Evolutionary conservation across 306 rosid species (phyloP), one percentile per base, ranked within the genome.

Genomic region (Sindora glabra): DNA sequence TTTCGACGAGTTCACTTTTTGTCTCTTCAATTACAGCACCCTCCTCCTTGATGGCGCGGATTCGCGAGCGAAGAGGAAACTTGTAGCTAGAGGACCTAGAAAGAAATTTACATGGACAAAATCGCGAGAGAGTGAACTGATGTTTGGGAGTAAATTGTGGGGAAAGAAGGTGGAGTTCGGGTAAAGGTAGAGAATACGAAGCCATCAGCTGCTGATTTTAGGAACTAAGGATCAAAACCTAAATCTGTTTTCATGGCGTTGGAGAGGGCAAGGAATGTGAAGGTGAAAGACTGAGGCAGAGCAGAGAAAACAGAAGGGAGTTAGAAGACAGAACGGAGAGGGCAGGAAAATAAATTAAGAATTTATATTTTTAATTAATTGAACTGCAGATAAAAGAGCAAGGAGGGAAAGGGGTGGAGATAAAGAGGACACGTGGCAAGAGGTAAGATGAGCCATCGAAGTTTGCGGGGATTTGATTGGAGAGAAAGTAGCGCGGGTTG

Each of bases 371-470:
- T n/a, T n/a, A 26, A 16, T 16, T 25, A 26, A 14, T 53, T 36
- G 21, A 17, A 25, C 34, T 39, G 37, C 6, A 6, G 17, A 30
- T 32, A 18, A 10, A 48, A 5, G 37, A 18, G 24, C 56, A 55
- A 48, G 27, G 63, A 50, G 71, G 64, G 66, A 53, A 77, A 73
- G 58, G 73, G 80, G 83, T 79, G 89, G 89, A 76, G 50, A 66
- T 45, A 21, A 55, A 68, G 12, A 32, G 41, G 83, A 80, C 98
- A 88, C 90, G 96, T 89, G 96, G 75, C 88, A 32, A 6, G 0
- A 0, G 4, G 9, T 19, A 47, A 76, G 89, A 88, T 85, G 76
- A 74, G 88, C 16, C 62, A 0, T 3, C 51, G 33, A 44, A 47
- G 50, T 39, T 27, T 67, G 50, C 13, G 64, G 49, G 72, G 13